These are phyloP conservation scores for Nicotiana otophora DNA, from an alignment of 257 asterid genomes.

Conservation along the genomic window DNA sequence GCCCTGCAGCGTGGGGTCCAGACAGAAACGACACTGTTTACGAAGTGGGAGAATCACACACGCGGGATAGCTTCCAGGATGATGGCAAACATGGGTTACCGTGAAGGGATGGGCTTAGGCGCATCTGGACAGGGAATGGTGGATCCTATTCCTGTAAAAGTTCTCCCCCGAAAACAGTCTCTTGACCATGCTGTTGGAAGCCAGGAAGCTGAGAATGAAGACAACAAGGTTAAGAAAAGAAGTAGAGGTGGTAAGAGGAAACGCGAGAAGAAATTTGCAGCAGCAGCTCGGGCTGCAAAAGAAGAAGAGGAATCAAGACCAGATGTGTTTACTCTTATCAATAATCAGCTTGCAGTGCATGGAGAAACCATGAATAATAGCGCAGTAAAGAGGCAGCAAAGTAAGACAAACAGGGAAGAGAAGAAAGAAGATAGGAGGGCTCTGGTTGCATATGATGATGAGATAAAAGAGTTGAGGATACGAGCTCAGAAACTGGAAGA, in stretches of 20 bases:
- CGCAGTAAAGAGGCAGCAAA: conserved; percentile 39
- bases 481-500: conserved; percentile 69
- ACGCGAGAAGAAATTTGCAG: conserved; percentile 79
- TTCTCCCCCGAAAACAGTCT: conserved; percentile 73
- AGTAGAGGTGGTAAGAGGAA: conserved; percentile 89
- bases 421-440: conserved; percentile 61
- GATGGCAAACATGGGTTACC: conserved; percentile 99
- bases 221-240: conserved; percentile 54
- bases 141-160: conserved; percentile 66
- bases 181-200: conserved; percentile 65
- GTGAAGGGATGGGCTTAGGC: conserved; percentile 99
- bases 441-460: conserved; percentile 66
- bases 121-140: conserved; percentile 86
- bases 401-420: conserved; percentile 32
- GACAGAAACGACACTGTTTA: conserved; percentile 74
- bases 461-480: conserved; percentile 59
- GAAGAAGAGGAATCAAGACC: conserved; percentile 58
- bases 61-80: conserved; percentile 93
- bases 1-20: conserved; percentile 62
- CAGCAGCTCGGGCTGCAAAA: conserved; percentile 60
- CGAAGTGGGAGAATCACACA: conserved; percentile 97
- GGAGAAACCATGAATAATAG: conserved; percentile 31
- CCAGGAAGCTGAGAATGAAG: conserved; percentile 22
- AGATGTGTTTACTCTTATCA: conserved; percentile 75
- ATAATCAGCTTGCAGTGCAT: conserved; percentile 67